These are phyloP conservation scores for Coniferiporia sulphurascens DNA, from an alignment of 1,284 basidiomycete species.

Conservation along the genomic window DNA sequence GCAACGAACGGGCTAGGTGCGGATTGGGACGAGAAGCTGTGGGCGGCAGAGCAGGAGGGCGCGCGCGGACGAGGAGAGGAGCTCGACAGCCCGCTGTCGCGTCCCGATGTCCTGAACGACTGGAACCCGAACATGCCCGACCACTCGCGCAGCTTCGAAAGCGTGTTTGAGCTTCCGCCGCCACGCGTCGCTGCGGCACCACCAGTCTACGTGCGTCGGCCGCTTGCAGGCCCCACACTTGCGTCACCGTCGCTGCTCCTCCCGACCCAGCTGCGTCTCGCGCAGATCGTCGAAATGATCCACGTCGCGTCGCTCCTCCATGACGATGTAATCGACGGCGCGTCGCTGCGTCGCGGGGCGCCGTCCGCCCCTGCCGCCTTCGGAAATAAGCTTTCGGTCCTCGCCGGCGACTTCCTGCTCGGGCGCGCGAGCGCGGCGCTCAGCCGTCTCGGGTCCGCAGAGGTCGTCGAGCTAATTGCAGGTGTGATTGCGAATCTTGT, in stretches of 20 bases:
- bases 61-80: slow-evolving; percentile 37
- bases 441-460: slow-evolving; percentile 78
- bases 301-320: slow-evolving; percentile 95
- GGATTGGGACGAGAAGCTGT: slow-evolving; percentile 44
- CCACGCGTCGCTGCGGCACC: slow-evolving; percentile 34
- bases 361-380: slow-evolving; percentile 85
- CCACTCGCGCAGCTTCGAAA: slow-evolving; percentile 50
- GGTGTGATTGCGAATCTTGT: slow-evolving; percentile 94
- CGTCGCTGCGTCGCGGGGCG: slow-evolving; percentile 74
- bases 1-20: slow-evolving; percentile 82
- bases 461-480: slow-evolving; percentile 92
- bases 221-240: slow-evolving; percentile 27
- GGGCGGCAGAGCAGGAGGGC: slow-evolving; percentile 41
- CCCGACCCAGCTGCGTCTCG: slow-evolving; percentile 88
- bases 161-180: slow-evolving; percentile 40
- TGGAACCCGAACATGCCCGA: slow-evolving; percentile 80
- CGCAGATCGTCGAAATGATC: slow-evolving; percentile 98
- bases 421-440: slow-evolving; percentile 89
- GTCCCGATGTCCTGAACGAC: slow-evolving; percentile 77
- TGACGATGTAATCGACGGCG: slow-evolving; percentile 92
- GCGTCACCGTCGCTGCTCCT: slow-evolving; percentile 43
- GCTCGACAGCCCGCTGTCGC: slow-evolving; percentile 68
- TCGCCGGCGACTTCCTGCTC: slow-evolving; percentile 94
- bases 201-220: slow-evolving; percentile 35
- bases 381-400: slow-evolving; percentile 93